A percentile compares a stretch with the other conserved stretches of the same genome.
These are phyloP conservation scores for Candida tallmaniae DNA, from an alignment of 805 yeast genomes.

Conservation along the genomic window DNA sequence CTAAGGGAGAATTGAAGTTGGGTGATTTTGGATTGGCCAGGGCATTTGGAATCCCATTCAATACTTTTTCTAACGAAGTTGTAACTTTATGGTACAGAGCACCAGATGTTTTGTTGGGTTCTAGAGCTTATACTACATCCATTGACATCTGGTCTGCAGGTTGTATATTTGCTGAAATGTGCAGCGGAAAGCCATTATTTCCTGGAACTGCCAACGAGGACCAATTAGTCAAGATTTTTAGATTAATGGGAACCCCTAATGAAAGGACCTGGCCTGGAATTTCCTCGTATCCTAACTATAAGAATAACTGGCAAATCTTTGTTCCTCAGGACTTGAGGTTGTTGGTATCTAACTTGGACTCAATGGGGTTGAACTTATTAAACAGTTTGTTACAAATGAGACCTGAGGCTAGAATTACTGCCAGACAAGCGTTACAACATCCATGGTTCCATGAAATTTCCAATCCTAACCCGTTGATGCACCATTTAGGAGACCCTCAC, in stretches of 20 bases:
- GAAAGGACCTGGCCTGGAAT: conserved; percentile 98
- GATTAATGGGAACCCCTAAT: conserved; percentile 94
- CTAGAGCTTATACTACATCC: conserved; percentile 92
- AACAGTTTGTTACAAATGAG: conserved; percentile 56
- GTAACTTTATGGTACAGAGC: conserved; percentile 98
- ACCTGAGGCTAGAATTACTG: conserved; percentile 57
- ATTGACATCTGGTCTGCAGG: conserved; percentile 99
- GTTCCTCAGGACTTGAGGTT: conserved; percentile 81
- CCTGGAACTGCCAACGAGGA: conserved; percentile 97
- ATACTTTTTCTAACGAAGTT: conserved; percentile 95
- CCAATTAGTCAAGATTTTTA: conserved; percentile 85
- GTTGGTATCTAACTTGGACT: conserved; percentile 65
- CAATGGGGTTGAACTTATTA: conserved; percentile 63
- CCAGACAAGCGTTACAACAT: conserved; percentile 59
- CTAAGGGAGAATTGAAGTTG: conserved; percentile 85
- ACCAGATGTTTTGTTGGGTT: conserved; percentile 93
- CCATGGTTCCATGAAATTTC: conserved; percentile 81
- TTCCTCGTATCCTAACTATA: conserved; percentile 80
- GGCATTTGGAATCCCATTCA: conserved; percentile 97
- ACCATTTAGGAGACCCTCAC: conserved; percentile 29
- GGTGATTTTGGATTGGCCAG: conserved; percentile 98
- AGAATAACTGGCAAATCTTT: conserved; percentile 77
- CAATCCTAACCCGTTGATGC: conserved; percentile 33
- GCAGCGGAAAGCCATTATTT: conserved; percentile 94
- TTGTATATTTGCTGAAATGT: conserved; percentile 96